These are phyloP conservation scores for Fusarium xyrophilum DNA, from an alignment of 2,329 filamentous ascomycete species.

Conservation along the genomic window DNA sequence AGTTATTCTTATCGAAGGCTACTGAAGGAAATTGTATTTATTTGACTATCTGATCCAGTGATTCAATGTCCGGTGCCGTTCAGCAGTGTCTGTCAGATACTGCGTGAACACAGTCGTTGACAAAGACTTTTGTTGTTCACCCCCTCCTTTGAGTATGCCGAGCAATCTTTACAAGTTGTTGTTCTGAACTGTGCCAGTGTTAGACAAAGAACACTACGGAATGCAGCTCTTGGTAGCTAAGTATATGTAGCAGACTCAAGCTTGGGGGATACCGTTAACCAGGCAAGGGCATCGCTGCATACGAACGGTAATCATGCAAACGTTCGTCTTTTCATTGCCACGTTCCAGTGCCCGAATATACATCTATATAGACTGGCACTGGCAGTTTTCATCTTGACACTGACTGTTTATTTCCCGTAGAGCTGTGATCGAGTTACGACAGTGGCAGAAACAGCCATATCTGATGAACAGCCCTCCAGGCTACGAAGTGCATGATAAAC, in stretches of 20 bases:
- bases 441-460: not conserved
- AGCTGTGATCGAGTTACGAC: not conserved
- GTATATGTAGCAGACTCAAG: not conserved
- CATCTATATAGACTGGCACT: not conserved
- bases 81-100: not conserved
- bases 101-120: not conserved
- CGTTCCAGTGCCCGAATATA: fast-evolving
- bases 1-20: fast-evolving
- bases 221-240: fast-evolving
- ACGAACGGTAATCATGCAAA: not conserved
- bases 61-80: not conserved
- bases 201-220: not conserved
- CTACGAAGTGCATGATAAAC: not conserved
- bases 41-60: not conserved
- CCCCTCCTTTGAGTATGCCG: not conserved
- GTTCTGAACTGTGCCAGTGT: not conserved
- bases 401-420: fast-evolving
- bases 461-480: not conserved
- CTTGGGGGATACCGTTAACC: fast-evolving
- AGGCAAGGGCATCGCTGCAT: not conserved
- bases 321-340: fast-evolving
- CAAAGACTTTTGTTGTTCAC: not conserved
- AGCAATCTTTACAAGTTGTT: not conserved
- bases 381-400: not conserved
- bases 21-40: not conserved